Percentiles rank a stretch among this genome's conserved stretches.
Conservation (phyloP, 2,329 filamentous ascomycete genomes). For the Xylaria sp. region DNA sequence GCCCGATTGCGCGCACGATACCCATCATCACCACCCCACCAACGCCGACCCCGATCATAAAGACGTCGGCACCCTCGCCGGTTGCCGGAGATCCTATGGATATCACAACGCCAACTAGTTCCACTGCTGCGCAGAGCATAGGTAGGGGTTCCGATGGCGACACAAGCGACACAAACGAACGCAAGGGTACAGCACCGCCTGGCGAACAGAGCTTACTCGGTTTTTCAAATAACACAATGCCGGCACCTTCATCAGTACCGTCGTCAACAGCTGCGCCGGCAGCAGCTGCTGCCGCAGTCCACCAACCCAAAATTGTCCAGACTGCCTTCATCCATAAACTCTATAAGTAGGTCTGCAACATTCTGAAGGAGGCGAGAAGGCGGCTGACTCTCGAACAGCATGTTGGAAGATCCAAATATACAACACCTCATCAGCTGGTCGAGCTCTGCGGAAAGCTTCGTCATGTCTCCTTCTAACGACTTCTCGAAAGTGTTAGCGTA, state of each 20-base stretch:
- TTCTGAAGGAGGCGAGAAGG: not conserved
- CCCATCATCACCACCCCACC: constrained; percentile 51
- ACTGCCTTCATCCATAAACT: constrained; percentile 99
- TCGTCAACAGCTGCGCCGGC: constrained; percentile 47
- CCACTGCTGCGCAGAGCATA: constrained; percentile 50
- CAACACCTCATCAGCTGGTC: constrained; percentile 98
- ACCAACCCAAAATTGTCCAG: constrained; percentile 96
- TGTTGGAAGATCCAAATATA: constrained; percentile 93
- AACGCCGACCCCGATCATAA: constrained; percentile 58
- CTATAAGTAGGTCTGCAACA: constrained; percentile 75
- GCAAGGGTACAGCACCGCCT: constrained; percentile 46
- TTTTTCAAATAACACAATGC: constrained; percentile 52
- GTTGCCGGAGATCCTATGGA: constrained; percentile 66
- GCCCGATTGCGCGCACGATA: constrained; percentile 59
- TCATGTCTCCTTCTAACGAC: constrained; percentile 96
- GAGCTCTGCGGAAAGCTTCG: constrained; percentile 90
- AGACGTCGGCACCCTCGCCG: constrained; percentile 62
- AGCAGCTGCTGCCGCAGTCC: constrained; percentile 74
- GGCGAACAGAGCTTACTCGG: constrained; percentile 45
- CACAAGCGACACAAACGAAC: constrained; percentile 46
- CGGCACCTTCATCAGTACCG: constrained; percentile 36
- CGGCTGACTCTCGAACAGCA: constrained; percentile 61
- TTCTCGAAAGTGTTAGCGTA: constrained; percentile 98
- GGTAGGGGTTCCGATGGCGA: constrained; percentile 53
- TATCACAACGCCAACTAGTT: constrained; percentile 59